Percentiles rank a stretch among this genome's conserved stretches.
Evolutionary conservation across 2,329 filamentous ascomycete species (phyloP).

Genomic region (Penicillium sp.): DNA sequence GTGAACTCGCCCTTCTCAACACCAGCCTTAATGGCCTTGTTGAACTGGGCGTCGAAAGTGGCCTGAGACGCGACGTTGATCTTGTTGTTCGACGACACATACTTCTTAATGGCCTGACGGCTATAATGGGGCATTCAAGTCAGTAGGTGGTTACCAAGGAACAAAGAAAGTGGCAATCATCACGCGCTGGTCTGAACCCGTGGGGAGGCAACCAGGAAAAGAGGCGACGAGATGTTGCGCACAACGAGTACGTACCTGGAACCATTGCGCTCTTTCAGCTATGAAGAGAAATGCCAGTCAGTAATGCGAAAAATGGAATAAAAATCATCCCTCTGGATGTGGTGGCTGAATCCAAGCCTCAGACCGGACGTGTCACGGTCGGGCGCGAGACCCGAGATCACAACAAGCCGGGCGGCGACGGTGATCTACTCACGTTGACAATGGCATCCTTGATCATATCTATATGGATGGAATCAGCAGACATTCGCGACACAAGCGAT

Average conservation of each 20-base stretch:
- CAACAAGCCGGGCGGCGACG: constrained; percentile 52
- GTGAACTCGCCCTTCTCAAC: constrained; percentile 85
- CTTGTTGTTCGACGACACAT: constrained; percentile 72
- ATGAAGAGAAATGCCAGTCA: constrained; percentile 51
- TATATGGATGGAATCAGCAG: constrained; percentile 58
- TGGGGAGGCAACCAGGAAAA: constrained; percentile 22
- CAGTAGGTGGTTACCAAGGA: constrained; percentile 21
- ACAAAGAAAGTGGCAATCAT: constrained; percentile 13
- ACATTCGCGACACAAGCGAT: constrained; percentile 55
- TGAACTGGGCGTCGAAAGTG: constrained; percentile 75
- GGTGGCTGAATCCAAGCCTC: constrained; percentile 30
- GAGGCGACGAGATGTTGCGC: constrained; percentile 28
- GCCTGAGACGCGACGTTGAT: constrained; percentile 58
- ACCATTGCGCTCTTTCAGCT: constrained; percentile 73
- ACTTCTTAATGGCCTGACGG: constrained; percentile 75
- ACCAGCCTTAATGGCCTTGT: constrained; percentile 79
- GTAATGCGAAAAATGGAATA: constrained; percentile 40
- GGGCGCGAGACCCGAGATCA: constrained; percentile 43
- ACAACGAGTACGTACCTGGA: constrained; percentile 62
- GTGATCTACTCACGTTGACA: constrained; percentile 66
- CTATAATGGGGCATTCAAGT: constrained; percentile 49
- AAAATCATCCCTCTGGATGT: constrained; percentile 22
- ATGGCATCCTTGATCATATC: constrained; percentile 76
- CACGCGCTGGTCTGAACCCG: constrained; percentile 27
- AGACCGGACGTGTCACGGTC: constrained; percentile 43